A percentile compares a stretch with the other conserved stretches of the same genome.
These are phyloP conservation scores for Cryptosporidium felis DNA, from an alignment of 169 alveolate species.

Conservation along the genomic window DNA sequence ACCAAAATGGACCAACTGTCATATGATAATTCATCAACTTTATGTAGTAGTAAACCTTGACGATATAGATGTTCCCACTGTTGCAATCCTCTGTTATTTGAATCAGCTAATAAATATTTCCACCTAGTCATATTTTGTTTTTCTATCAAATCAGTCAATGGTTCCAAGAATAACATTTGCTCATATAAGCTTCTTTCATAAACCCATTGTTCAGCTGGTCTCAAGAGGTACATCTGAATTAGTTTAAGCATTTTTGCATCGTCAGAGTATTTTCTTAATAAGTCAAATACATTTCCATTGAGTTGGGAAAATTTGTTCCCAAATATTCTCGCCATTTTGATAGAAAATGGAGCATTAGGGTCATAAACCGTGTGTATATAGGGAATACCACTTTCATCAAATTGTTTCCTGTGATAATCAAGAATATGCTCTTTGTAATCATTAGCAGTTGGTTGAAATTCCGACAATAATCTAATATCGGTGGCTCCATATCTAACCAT, in stretches of 20 bases:
- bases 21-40: constrained; percentile 65
- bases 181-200: constrained; percentile 61
- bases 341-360: constrained; percentile 61
- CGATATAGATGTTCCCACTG: constrained; percentile 69
- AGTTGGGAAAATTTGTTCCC: constrained; percentile 42
- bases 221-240: constrained; percentile 56
- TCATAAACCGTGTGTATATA: constrained; percentile 65
- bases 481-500: constrained; percentile 67
- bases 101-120: constrained; percentile 65
- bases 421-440: constrained; percentile 66
- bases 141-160: constrained; percentile 58
- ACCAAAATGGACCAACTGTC: constrained; percentile 70
- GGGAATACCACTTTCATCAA: constrained; percentile 70
- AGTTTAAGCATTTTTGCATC: constrained; percentile 54
- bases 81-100: constrained; percentile 42
- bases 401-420: constrained; percentile 67
- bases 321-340: constrained; percentile 55
- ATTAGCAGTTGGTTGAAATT: constrained; percentile 67
- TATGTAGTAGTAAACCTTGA: constrained; percentile 56
- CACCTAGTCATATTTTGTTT: constrained; percentile 66
- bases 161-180: constrained; percentile 55
- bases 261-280: constrained; percentile 29
- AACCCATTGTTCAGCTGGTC: constrained; percentile 71
- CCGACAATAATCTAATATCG: constrained; percentile 59
- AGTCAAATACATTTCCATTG: constrained; percentile 50